A percentile compares a stretch with the other conserved stretches of the same genome.
These are phyloP conservation scores for Trapa incisa DNA, from an alignment of 345 rosid genomes.

Conservation along the genomic window DNA sequence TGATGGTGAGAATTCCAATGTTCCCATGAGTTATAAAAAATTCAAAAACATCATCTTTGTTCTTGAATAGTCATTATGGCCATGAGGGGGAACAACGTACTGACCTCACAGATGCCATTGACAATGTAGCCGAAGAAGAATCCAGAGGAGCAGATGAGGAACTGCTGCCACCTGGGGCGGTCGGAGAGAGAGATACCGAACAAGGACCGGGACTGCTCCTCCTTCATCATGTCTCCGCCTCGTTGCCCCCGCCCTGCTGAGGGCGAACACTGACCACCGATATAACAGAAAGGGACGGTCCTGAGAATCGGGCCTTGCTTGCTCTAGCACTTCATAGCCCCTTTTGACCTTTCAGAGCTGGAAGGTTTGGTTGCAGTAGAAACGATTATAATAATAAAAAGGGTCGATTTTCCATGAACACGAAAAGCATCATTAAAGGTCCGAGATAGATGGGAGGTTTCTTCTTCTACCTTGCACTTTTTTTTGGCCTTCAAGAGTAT, in stretches of 20 bases:
- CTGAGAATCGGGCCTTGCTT: neutral
- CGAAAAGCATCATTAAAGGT: neutral
- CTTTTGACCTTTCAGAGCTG: neutral
- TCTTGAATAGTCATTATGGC: too few relatives aligned
- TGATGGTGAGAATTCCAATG: too few relatives aligned
- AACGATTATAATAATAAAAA: neutral
- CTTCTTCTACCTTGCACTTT: neutral
- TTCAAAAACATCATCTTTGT: neutral
- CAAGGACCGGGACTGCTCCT: conserved; percentile 48
- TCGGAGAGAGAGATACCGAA: conserved; percentile 64
- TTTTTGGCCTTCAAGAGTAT: too few relatives aligned
- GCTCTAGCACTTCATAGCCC: conserved; percentile 4
- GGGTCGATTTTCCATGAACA: neutral
- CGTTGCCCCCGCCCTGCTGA: neutral
- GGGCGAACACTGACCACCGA: neutral
- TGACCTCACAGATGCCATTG: conserved; percentile 91
- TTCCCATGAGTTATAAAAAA: too few relatives aligned
- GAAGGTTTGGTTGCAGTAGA: neutral
- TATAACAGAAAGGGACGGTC: neutral
- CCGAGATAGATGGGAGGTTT: neutral
- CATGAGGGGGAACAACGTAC: conserved; percentile 2
- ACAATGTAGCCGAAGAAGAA: conserved; percentile 93
- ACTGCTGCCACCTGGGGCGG: conserved; percentile 73
- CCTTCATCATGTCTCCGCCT: conserved; percentile 36
- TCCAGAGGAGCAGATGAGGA: conserved; percentile 82